Conservation (phyloP, 2,329 filamentous ascomycete species). For the Exophiala dermatitidis region DNA sequence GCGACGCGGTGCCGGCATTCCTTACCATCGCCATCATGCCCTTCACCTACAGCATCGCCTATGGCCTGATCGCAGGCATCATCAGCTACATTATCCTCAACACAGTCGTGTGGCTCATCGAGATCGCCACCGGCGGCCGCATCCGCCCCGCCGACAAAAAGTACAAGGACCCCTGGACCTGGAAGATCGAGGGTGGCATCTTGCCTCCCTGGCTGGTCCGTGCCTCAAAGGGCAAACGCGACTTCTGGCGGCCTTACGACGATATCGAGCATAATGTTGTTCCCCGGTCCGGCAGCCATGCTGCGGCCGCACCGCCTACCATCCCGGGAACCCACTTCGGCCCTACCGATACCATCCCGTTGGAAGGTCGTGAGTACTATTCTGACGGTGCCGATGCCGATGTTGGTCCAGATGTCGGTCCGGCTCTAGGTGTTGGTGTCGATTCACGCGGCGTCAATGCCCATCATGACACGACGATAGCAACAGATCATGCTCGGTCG, state of each 20-base stretch:
- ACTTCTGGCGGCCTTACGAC: conserved; percentile 56
- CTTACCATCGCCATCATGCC: conserved; percentile 80
- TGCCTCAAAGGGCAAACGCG: conserved; percentile 58
- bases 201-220: conserved; percentile 67
- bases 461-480: conserved; percentile 9
- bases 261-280: conserved; percentile 27
- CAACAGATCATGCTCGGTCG: background rate
- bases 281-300: too few relatives aligned
- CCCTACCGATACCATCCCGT: too few relatives aligned
- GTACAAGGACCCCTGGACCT: conserved; percentile 74
- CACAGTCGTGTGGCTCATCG: conserved; percentile 60
- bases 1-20: conserved; percentile 78
- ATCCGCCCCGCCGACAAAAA: conserved; percentile 69
- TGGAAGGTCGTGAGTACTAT: too few relatives aligned
- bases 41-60: conserved; percentile 81
- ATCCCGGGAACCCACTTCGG: too few relatives aligned
- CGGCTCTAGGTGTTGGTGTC: too few relatives aligned
- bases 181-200: conserved; percentile 65
- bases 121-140: conserved; percentile 58
- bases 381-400: too few relatives aligned
- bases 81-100: conserved; percentile 72
- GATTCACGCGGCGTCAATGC: background rate
- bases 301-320: too few relatives aligned
- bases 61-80: conserved; percentile 76
- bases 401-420: too few relatives aligned